Evolutionary conservation across 2,329 filamentous ascomycete genomes (phyloP), one percentile per base, ranked within the genome.

Genomic region (Dactylonectria estremocensis): DNA sequence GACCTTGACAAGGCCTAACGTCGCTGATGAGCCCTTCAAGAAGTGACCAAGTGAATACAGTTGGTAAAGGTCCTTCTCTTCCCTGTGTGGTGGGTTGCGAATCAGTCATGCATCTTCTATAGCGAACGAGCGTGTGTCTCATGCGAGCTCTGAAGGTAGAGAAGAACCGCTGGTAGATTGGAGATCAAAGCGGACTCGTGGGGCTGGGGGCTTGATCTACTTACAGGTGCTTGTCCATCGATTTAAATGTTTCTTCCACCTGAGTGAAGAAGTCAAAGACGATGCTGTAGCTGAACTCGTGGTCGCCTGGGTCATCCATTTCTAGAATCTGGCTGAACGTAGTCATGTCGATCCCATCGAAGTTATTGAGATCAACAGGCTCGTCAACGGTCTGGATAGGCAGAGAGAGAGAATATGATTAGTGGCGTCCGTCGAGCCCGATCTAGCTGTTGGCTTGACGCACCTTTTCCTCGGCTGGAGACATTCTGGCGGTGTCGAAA

Each of bases 251-350:
- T 73, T 89, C 88, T 73, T 95, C 89, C 43, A 95, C 95, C 83
- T 99, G 96, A 18, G 94, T 91, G 74, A 98, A 97, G 85, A 97
- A 99, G 69, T 94, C 94, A 78, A 90, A 92, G 55, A 98, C 95
- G 72, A 99, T 95, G 68, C 92, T 92, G 76, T 87, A 89, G 83
- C 93, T 97, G 86, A 98, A 98, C 55, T 97, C 94, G 75, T 91
- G 88, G 71, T 95, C 93, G 11, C 91, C 89, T 71, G 93, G 93
- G 71, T 98, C 96, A 80, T 99, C 96, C 95, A 99, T 98, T 82
- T 98, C 96, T 70, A 98, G 89, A 80, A 99, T 98, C 85, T 98
- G 96, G 76, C 92, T 91, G 77, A 99, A 99, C 64, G 95, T 97
- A 62, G 82, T 80, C 68, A 86, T 83, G 80, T 98, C 95, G 82